Conservation (phyloP, 179 eudicot species). For the Amaranthus tricolor region DNA sequence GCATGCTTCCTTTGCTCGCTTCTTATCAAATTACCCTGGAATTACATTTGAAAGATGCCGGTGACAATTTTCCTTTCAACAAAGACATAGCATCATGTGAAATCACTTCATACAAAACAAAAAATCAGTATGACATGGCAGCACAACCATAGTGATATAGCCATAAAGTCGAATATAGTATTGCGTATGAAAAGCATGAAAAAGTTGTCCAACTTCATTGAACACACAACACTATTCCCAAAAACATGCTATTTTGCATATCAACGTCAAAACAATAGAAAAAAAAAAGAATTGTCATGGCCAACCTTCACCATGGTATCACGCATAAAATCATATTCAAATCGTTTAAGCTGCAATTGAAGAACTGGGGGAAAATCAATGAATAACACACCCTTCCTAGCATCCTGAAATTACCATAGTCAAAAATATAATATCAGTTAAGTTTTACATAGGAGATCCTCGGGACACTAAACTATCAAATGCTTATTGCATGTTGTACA, state of each 20-base stretch:
- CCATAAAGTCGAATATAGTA: not conserved
- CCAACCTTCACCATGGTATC: constrained; percentile 57
- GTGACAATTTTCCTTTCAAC: too few relatives aligned
- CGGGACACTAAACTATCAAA: not conserved
- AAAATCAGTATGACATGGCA: not conserved
- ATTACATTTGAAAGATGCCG: too few relatives aligned
- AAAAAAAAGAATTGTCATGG: constrained; percentile 5
- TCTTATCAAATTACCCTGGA: too few relatives aligned
- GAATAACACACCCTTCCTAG: constrained; percentile 53
- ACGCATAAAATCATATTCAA: constrained; percentile 58
- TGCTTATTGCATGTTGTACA: not conserved
- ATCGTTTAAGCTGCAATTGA: constrained; percentile 51
- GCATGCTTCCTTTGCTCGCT: too few relatives aligned
- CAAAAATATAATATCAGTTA: not conserved
- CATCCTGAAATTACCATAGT: constrained; percentile 39
- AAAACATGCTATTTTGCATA: not conserved
- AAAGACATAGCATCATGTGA: too few relatives aligned
- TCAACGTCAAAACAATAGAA: not conserved
- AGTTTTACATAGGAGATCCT: not conserved
- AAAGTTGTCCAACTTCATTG: not conserved
- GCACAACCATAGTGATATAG: not conserved
- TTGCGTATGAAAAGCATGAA: not conserved
- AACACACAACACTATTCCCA: constrained; percentile 3
- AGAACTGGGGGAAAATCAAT: constrained; percentile 59
- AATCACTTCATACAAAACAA: too few relatives aligned